phyloP scores from a whole-genome alignment of 1,284 basidiomycete genomes.

The Cryptococcus depauperatus region DNA sequence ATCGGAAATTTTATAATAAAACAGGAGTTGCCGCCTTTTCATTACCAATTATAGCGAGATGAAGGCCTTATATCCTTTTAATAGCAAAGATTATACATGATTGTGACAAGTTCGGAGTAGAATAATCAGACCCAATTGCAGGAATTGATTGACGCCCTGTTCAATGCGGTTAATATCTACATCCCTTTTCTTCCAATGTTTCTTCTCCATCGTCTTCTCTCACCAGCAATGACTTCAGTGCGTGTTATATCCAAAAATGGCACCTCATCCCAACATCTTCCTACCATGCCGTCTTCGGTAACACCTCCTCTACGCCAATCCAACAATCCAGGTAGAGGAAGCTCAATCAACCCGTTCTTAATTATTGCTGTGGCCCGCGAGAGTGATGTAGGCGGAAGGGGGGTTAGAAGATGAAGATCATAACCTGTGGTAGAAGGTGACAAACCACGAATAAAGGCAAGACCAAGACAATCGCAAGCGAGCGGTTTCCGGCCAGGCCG shows the following conservation, averaged over 20 bases:
- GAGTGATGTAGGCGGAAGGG: slow-evolving; percentile 53
- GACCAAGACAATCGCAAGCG: slow-evolving; percentile 56
- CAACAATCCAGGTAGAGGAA: slow-evolving; percentile 79
- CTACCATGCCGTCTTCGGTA: slow-evolving; percentile 44
- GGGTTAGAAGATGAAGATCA: slow-evolving; percentile 61
- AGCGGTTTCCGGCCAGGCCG: slow-evolving; percentile 52
- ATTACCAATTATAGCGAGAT: too few species aligned
- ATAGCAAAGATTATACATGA: too few species aligned
- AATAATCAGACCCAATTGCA: too few species aligned
- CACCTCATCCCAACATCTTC: slow-evolving; percentile 55
- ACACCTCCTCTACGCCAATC: slow-evolving; percentile 51
- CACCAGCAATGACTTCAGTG: slow-evolving; percentile 52
- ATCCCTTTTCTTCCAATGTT: slow-evolving; percentile 74
- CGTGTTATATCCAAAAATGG: slow-evolving; percentile 71
- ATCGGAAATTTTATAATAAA: too few species aligned
- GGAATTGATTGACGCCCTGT: too few species aligned
- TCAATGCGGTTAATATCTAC: too few species aligned
- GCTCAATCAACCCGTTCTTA: slow-evolving; percentile 71
- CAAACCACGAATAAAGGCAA: slow-evolving; percentile 64
- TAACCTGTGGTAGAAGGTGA: slow-evolving; percentile 37
- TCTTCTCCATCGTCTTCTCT: slow-evolving; percentile 64
- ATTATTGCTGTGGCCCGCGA: slow-evolving; percentile 52
- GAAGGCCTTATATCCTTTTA: too few species aligned
- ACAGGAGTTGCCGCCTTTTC: too few species aligned
- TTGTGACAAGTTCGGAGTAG: too few species aligned